Percentiles rank a stretch among this genome's conserved stretches.
Conservation (phyloP, 257 asterid species). For the Solanum peruvianum region DNA sequence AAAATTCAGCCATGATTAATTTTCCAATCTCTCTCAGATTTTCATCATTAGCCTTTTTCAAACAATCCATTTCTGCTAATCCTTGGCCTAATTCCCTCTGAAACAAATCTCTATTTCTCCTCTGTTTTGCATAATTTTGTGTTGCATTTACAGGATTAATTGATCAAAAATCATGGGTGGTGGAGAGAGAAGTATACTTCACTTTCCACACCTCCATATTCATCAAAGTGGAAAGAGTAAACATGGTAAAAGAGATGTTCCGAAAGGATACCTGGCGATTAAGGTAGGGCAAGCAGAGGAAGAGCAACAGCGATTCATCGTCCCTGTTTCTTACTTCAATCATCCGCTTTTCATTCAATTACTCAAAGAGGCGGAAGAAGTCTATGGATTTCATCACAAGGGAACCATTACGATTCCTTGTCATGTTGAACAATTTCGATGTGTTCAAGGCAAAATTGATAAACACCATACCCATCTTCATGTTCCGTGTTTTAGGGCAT, state of each 20-base stretch:
- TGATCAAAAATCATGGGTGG: background rate
- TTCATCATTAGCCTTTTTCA: background rate
- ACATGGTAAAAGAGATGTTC: background rate
- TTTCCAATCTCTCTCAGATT: background rate
- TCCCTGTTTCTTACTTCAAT: slow-evolving; percentile 25
- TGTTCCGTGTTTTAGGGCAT: slow-evolving; percentile 15
- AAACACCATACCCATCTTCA: slow-evolving; percentile 1
- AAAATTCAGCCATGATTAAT: background rate
- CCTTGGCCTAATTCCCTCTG: background rate
- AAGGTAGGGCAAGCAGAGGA: slow-evolving; percentile 15
- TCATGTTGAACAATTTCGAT: slow-evolving; percentile 15
- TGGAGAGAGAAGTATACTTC: background rate
- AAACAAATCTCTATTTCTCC: background rate
- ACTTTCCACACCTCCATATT: background rate
- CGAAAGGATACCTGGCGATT: slow-evolving; percentile 23
- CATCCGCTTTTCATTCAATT: slow-evolving; percentile 27
- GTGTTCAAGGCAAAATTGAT: slow-evolving; percentile 12
- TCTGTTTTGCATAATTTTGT: background rate
- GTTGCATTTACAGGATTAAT: background rate
- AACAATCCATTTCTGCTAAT: background rate
- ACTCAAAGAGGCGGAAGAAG: slow-evolving; percentile 31
- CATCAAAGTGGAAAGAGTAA: background rate
- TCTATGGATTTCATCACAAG: slow-evolving; percentile 32
- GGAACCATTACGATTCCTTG: slow-evolving; percentile 35
- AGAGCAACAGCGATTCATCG: slow-evolving; percentile 16